phyloP scores from a whole-genome alignment of 2,329 filamentous ascomycete species.

The Arthrobotrys pseudoclavata region DNA sequence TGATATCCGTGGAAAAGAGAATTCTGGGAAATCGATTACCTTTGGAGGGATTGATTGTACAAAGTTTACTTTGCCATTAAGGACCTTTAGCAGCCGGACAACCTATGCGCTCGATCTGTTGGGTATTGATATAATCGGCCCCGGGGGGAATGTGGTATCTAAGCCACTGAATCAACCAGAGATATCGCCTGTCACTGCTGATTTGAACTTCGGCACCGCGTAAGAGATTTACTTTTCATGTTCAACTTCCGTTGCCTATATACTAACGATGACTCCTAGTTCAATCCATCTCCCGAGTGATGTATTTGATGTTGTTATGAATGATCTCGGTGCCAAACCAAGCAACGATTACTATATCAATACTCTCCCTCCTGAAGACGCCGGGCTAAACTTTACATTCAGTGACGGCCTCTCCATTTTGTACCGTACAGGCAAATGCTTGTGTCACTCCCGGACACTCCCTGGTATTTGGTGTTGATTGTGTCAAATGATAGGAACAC shows the following conservation, averaged over 20 bases:
- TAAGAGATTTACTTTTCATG: slow-evolving; percentile 2
- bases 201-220: slow-evolving; percentile 33
- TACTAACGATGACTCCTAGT: slow-evolving; percentile 1
- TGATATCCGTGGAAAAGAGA: slow-evolving; percentile 20
- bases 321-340: slow-evolving; percentile 10
- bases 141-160: not conserved
- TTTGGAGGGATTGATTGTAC: slow-evolving; percentile 47
- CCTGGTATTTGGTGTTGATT: slow-evolving; percentile 16
- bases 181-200: not conserved
- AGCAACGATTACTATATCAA: slow-evolving; percentile 16
- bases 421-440: slow-evolving; percentile 34
- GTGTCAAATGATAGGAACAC: not conserved
- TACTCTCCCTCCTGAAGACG: slow-evolving; percentile 6
- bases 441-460: no score
- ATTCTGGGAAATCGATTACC: slow-evolving; percentile 41
- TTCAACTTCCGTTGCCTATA: not conserved
- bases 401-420: slow-evolving; percentile 23
- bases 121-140: slow-evolving; percentile 10
- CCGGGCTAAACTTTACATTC: slow-evolving; percentile 27
- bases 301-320: slow-evolving; percentile 15
- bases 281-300: slow-evolving; percentile 25
- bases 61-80: slow-evolving; percentile 33
- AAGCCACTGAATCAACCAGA: slow-evolving; percentile 9
- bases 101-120: slow-evolving; percentile 22
- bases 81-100: slow-evolving; percentile 1